Percentiles rank a stretch among this genome's conserved stretches.
These are phyloP conservation scores for Thermomyces lanuginosus DNA, from an alignment of 2,329 filamentous ascomycete genomes.

Conservation along the genomic window DNA sequence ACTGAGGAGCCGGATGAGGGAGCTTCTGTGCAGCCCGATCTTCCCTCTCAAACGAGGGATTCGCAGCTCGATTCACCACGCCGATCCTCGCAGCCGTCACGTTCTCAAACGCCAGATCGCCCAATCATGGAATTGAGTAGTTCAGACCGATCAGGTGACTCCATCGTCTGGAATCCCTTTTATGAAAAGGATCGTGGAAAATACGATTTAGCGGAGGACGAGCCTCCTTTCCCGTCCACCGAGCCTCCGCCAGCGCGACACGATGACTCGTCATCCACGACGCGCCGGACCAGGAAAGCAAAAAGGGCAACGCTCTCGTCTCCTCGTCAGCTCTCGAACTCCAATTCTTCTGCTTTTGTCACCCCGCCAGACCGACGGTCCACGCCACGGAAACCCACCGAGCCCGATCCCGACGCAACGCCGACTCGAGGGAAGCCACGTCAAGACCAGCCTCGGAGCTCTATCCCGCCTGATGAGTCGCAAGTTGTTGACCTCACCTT, in stretches of 20 bases:
- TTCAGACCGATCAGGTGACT: slow-evolving; percentile 6
- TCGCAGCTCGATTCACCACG: no score
- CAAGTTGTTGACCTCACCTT: slow-evolving; percentile 20
- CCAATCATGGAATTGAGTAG: background rate
- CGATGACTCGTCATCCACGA: background rate
- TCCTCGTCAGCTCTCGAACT: slow-evolving; percentile 4
- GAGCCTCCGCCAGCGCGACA: slow-evolving; percentile 1
- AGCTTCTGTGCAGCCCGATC: no score
- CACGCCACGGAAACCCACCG: no score
- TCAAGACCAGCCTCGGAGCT: background rate
- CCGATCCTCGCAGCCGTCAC: no score
- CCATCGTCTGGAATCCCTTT: slow-evolving; percentile 17
- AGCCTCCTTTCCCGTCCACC: slow-evolving; percentile 1
- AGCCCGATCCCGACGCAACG: no score
- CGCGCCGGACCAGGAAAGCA: background rate
- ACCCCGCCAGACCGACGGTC: no score
- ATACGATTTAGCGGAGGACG: slow-evolving; percentile 1
- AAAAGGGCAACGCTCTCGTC: slow-evolving; percentile 3
- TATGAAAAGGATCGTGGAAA: slow-evolving; percentile 14
- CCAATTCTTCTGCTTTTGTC: slow-evolving; percentile 5
- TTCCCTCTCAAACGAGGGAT: no score
- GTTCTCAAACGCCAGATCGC: no score
- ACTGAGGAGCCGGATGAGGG: no score
- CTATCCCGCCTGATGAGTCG: slow-evolving; percentile 6
- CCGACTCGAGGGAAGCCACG: background rate